Percentiles rank a stretch among this genome's conserved stretches.
Conservation (phyloP, 78 protist genomes). For the Tieghemostelium lacteum region DNA sequence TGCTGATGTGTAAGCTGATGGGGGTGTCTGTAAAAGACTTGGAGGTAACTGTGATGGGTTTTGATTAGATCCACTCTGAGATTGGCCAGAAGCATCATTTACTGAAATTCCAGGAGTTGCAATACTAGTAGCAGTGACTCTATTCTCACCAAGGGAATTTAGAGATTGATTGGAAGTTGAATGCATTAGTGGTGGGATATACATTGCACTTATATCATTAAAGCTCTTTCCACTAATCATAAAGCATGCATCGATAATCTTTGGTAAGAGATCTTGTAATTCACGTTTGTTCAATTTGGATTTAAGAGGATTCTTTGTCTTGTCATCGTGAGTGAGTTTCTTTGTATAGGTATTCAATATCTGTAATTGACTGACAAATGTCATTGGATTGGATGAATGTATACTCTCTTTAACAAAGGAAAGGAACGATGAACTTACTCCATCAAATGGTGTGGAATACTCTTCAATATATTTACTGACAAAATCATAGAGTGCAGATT, state of each 20-base stretch:
- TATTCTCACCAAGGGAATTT: too few relatives aligned
- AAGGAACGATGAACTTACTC: conserved; percentile 26
- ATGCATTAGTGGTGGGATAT: conserved; percentile 17
- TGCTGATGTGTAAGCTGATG: conserved; percentile 39
- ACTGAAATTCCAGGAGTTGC: not conserved
- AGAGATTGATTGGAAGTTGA: not conserved
- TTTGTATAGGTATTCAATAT: conserved; percentile 37
- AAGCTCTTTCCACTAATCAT: conserved; percentile 69
- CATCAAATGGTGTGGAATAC: conserved; percentile 26
- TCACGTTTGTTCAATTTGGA: conserved; percentile 41
- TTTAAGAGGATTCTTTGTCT: conserved; percentile 26
- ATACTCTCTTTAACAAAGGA: conserved; percentile 30
- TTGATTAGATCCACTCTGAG: not conserved
- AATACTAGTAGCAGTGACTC: not conserved
- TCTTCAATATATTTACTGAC: conserved; percentile 42
- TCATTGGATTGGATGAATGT: conserved; percentile 58
- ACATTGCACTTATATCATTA: conserved; percentile 66
- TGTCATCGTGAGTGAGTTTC: conserved; percentile 28
- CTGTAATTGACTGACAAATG: conserved; percentile 53
- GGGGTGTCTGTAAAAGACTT: conserved; percentile 35
- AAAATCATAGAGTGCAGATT: conserved; percentile 61
- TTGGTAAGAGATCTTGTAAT: conserved; percentile 73
- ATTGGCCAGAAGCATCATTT: too few relatives aligned
- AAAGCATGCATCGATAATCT: conserved; percentile 77
- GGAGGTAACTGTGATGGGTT: conserved; percentile 15